Percentiles rank a stretch among this genome's conserved stretches.
Conservation (phyloP, 148 eudicot genomes). For the Camellia sinensis region DNA sequence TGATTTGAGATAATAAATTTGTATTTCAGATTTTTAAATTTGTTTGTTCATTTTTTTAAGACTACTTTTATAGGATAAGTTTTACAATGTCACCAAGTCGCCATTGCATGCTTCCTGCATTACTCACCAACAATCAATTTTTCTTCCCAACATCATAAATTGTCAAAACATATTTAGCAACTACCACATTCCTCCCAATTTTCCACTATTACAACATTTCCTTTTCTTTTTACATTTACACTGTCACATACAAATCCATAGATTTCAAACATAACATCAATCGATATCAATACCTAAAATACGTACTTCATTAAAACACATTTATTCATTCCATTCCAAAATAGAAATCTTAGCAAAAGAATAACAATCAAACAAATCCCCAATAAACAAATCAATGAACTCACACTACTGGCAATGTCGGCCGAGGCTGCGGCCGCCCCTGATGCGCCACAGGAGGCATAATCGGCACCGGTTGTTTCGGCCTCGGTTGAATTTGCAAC, state of each 20-base stretch:
- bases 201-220: not conserved
- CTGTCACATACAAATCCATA: not conserved
- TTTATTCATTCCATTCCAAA: not conserved
- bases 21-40: too few relatives aligned
- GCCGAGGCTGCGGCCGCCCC: slow-evolving; percentile 16
- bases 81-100: too few relatives aligned
- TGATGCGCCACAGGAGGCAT: not conserved
- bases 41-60: too few relatives aligned
- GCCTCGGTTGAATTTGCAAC: not conserved
- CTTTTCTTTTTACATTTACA: not conserved
- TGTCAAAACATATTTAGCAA: not conserved
- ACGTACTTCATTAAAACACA: not conserved
- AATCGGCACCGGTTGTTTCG: not conserved
- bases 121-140: too few relatives aligned
- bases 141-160: too few relatives aligned
- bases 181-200: not conserved
- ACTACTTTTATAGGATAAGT: too few relatives aligned
- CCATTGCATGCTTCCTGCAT: too few relatives aligned
- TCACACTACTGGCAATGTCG: slow-evolving; percentile 25
- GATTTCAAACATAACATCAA: not conserved
- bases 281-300: not conserved
- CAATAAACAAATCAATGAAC: not conserved
- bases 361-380: not conserved
- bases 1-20: too few relatives aligned
- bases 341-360: not conserved